Base-by-base conservation (phyloP, 2,329 filamentous ascomycete species). In the Cadophora sp. region DNA sequence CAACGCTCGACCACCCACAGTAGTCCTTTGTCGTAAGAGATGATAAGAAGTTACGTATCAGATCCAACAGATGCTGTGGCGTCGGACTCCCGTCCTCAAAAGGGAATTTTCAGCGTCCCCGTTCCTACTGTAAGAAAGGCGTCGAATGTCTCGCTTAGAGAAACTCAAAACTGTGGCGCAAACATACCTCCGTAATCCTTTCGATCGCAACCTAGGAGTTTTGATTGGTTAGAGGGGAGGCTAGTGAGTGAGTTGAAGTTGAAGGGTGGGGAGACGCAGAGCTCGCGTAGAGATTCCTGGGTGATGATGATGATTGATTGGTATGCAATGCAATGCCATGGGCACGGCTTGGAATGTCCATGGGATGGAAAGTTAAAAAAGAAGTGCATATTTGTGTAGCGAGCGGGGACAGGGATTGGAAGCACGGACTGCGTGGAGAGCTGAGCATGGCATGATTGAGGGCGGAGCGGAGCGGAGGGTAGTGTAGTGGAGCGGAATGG, bases 281-380 rank as follows among this genome's bases (percentile, higher is more conserved):
- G 24, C 26, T 58, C 55, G 37, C 34, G 24, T 43, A 27, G 37
- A 60, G 16, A 60, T 60, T 43, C 34, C 56, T 4, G 59, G 63
- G 62, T 66, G 40, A 34, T 50, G 59, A 68, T 68, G 63, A 63
- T n/a, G n/a, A n/a, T n/a, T n/a, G n/a, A n/a, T n/a, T n/a, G n/a
- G n/a, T n/a, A n/a, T n/a, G n/a, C n/a, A n/a, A n/a, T n/a, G n/a
- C n/a, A n/a, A n/a, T n/a, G n/a, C n/a, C n/a, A n/a, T n/a, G n/a
- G n/a, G n/a, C n/a, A n/a, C n/a, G n/a, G n/a, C n/a, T n/a, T n/a
- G n/a, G n/a, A n/a, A n/a, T n/a, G n/a, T n/a, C n/a, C n/a, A n/a
- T n/a, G n/a, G n/a, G n/a, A n/a, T n/a, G 6, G 19, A 56, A 56
- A 22, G 26, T 65, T 62, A 12, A 12, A 37, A 37, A 12, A 58